A percentile compares a stretch with the other conserved stretches of the same genome.
These are phyloP conservation scores for Mortierella hygrophila DNA, from an alignment of 192 early-diverging fungal genomes.

Conservation along the genomic window DNA sequence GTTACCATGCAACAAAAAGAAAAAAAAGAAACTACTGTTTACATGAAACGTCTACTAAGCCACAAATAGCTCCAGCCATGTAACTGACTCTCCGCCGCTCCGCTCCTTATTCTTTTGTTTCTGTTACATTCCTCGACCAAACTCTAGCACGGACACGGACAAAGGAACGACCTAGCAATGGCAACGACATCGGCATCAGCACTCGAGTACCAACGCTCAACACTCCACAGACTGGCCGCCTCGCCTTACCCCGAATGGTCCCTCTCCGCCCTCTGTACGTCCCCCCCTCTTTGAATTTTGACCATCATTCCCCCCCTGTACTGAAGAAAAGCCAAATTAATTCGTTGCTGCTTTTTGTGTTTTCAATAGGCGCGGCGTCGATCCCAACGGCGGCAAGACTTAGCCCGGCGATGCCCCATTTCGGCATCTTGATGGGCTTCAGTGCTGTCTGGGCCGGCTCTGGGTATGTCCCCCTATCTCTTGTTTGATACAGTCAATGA, in stretches of 20 bases:
- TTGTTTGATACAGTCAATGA: neutral
- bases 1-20: neutral
- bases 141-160: neutral
- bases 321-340: neutral
- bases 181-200: constrained; percentile 14
- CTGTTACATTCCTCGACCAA: neutral
- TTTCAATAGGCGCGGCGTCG: constrained; percentile 14
- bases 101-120: too few relatives aligned
- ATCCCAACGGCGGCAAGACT: constrained; percentile 18
- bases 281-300: too few relatives aligned
- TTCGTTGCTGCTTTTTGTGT: neutral
- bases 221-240: constrained; percentile 30
- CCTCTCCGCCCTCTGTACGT: constrained; percentile 43
- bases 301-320: neutral
- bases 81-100: neutral
- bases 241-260: constrained; percentile 50
- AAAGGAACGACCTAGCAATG: neutral
- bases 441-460: constrained; percentile 35
- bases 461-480: constrained; percentile 21
- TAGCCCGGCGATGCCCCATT: constrained; percentile 35
- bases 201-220: constrained; percentile 31
- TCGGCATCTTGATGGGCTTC: constrained; percentile 48
- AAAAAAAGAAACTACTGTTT: constrained; percentile 15
- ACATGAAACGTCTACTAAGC: neutral
- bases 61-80: neutral